Base-by-base conservation (phyloP, 345 rosid species). In the Ricinus communis region DNA sequence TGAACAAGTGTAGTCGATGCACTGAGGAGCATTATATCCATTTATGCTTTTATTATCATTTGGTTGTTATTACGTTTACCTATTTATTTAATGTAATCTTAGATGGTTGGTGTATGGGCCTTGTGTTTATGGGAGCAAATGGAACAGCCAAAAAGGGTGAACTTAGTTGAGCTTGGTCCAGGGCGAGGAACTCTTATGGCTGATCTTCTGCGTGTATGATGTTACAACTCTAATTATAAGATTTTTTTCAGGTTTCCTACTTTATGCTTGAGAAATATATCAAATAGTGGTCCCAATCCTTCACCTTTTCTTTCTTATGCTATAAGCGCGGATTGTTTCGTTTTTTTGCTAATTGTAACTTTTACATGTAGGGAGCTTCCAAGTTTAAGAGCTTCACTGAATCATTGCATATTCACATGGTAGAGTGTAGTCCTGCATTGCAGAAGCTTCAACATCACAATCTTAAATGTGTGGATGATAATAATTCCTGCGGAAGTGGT, bases 71-170 rank as follows among this genome's bases (percentile, higher is more conserved):
- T 46, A 57, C 22, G 36, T 65, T 52, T 63, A 25, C 33, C 41
- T 56, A 68, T 31, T 60, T 63, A 30, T 31, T 60, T 63, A 30
- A 60, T 78, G 57, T 53, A 30, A 71, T 50, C 64, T 67, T 66
- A 95, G 98, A 90, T 95, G 93, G 63, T 90, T 61, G 93, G 93
- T 62, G 93, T 95, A 55, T 95, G 97, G 97, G 82, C 87, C 66
- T 82, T 95, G 88, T 95, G 98, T 82, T 73, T 92, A 52, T 90
- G 99, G 98, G 90, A 95, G 87, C 90, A 90, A 79, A 90, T 95
- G 97, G 97, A 93, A 70, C 90, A 79, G 40, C 98, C 98, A 53
- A 69, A 82, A 28, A 83, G 69, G 67, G 93, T 90, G 47, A 92
- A 88, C 90, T 86, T 92, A 30, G 83, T 95, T 74, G 99, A 95